Evolutionary conservation across 1,284 basidiomycete genomes (phyloP).

Genomic region (Rhodotorula sp.): DNA sequence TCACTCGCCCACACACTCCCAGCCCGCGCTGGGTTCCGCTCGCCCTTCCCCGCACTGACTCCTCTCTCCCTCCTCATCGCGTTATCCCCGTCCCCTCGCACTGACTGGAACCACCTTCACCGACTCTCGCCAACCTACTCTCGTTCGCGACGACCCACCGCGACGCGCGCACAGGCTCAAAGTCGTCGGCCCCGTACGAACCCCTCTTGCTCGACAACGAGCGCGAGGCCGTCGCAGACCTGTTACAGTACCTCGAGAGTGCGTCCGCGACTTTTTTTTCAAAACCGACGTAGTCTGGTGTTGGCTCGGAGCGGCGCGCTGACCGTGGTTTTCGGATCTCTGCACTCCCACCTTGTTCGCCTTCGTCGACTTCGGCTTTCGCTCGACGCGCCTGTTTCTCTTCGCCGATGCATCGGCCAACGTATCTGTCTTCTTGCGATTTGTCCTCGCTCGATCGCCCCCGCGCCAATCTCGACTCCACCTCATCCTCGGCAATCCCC

Average conservation of each 20-base stretch:
- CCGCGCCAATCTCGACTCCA: too few species aligned
- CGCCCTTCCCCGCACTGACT: background rate
- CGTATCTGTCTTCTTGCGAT: too few species aligned
- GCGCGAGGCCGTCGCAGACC: slow-evolving; percentile 95
- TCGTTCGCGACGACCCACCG: background rate
- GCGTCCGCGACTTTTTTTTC: too few species aligned
- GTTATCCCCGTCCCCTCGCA: too few species aligned
- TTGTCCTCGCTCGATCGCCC: too few species aligned
- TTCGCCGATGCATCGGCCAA: too few species aligned
- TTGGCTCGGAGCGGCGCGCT: too few species aligned
- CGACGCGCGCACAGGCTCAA: background rate
- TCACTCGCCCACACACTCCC: background rate
- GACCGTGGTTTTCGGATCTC: too few species aligned
- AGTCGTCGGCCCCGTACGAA: slow-evolving; percentile 54
- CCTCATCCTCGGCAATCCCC: background rate
- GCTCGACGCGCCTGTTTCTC: too few species aligned
- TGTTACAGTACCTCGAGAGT: slow-evolving; percentile 98
- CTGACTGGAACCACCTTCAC: background rate
- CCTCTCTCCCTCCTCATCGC: background rate
- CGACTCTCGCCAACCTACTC: background rate
- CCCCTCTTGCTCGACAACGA: slow-evolving; percentile 95
- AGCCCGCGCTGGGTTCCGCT: background rate
- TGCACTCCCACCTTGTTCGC: too few species aligned
- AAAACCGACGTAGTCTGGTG: too few species aligned
- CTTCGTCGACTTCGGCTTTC: too few species aligned